phyloP scores from a whole-genome alignment of 1,284 basidiomycete genomes.

The Peniophora sp. region DNA sequence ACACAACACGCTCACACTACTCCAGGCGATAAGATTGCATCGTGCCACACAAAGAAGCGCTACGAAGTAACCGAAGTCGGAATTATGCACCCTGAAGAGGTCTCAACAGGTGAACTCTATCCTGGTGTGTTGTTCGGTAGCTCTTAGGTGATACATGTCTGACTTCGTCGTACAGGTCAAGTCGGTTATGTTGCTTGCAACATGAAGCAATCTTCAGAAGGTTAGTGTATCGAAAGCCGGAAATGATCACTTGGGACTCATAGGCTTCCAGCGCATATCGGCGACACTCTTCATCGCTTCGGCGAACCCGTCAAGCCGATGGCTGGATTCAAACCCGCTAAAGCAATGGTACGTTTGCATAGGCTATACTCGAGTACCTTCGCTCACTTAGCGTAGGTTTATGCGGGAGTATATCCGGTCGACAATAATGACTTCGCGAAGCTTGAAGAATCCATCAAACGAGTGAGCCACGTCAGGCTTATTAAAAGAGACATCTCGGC shows the following conservation, averaged over 20 bases:
- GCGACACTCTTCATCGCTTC: constrained; percentile 84
- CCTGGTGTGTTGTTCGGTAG: constrained; percentile 31
- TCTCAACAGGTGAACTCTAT: constrained; percentile 58
- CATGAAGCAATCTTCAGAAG: constrained; percentile 98
- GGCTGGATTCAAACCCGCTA: constrained; percentile 88
- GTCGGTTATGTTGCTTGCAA: constrained; percentile 90
- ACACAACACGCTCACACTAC: neutral
- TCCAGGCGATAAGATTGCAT: constrained; percentile 85
- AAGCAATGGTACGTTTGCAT: constrained; percentile 72
- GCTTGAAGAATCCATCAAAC: constrained; percentile 91
- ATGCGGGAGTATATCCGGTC: constrained; percentile 91
- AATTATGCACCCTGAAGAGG: constrained; percentile 87
- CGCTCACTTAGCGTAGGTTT: constrained; percentile 52
- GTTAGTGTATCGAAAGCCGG: constrained; percentile 34
- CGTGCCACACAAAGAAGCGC: constrained; percentile 80
- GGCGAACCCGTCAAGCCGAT: constrained; percentile 78
- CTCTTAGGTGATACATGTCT: no score
- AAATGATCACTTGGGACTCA: neutral
- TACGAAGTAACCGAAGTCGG: constrained; percentile 93
- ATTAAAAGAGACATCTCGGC: constrained; percentile 3
- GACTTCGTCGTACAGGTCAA: constrained; percentile 43
- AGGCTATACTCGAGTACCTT: neutral
- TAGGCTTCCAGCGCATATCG: constrained; percentile 64
- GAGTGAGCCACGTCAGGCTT: constrained; percentile 65
- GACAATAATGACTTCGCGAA: constrained; percentile 89